phyloP scores from a whole-genome alignment of 345 rosid species.

The Salix viminalis region DNA sequence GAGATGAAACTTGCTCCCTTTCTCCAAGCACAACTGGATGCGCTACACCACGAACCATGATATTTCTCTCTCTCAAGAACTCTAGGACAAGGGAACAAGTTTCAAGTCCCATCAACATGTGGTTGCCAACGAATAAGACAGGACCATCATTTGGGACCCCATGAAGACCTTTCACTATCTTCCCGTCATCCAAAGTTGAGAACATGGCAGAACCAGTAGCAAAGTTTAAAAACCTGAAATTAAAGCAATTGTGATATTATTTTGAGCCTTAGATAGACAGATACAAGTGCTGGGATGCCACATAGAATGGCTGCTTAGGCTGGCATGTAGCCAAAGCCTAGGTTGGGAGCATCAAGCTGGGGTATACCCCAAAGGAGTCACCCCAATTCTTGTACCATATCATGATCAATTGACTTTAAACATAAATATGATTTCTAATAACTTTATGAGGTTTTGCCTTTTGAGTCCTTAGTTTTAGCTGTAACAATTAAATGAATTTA shows the following conservation, averaged over 20 bases:
- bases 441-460: background rate
- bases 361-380: background rate
- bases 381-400: background rate
- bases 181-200: conserved; percentile 72
- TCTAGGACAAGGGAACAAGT: conserved; percentile 46
- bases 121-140: conserved; percentile 70
- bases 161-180: conserved; percentile 63
- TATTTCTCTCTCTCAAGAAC: conserved; percentile 56
- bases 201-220: conserved; percentile 50
- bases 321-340: background rate
- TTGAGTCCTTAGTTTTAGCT: background rate
- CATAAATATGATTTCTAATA: background rate
- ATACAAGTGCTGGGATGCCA: background rate
- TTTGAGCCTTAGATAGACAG: background rate
- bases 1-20: conserved; percentile 1
- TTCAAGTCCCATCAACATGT: conserved; percentile 74
- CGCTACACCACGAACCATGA: conserved; percentile 52
- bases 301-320: background rate
- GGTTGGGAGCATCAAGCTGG: background rate
- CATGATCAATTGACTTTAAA: background rate
- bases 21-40: conserved; percentile 50
- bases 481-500: background rate
- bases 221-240: conserved; percentile 38
- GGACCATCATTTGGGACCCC: conserved; percentile 87
- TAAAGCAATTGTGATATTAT: conserved; percentile 9